Evolutionary conservation across 1,284 basidiomycete genomes (phyloP).

Genomic region (Pholiota adiposa): DNA sequence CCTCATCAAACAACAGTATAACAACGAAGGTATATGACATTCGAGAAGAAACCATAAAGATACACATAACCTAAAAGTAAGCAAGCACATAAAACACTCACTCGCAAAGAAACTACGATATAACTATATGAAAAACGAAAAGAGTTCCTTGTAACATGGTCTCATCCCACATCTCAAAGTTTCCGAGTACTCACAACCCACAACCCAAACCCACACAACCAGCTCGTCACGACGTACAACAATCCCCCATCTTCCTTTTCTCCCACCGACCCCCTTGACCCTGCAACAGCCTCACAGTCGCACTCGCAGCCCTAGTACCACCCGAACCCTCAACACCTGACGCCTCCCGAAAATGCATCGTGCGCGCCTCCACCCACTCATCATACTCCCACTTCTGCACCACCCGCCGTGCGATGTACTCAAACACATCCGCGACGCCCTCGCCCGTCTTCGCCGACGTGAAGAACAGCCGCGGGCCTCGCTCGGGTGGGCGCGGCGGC

Average conservation of each 20-base stretch:
- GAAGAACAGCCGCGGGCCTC: conserved; percentile 67
- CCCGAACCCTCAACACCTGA: conserved; percentile 16
- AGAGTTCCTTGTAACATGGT: not conserved
- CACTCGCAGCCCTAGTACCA: not conserved
- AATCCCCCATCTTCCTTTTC: not conserved
- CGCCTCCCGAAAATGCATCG: conserved; percentile 27
- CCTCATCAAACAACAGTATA: too few species aligned
- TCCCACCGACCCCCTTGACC: not conserved
- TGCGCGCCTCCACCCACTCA: conserved; percentile 42
- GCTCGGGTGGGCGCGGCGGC: conserved; percentile 40
- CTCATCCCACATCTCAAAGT: not conserved
- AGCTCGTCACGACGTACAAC: not conserved
- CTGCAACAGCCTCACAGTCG: not conserved
- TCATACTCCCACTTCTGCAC: conserved; percentile 65
- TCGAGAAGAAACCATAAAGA: not conserved
- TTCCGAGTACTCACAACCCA: not conserved
- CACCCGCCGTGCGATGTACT: conserved; percentile 66
- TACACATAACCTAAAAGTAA: not conserved
- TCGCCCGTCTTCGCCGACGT: conserved; percentile 76
- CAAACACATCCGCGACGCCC: conserved; percentile 70
- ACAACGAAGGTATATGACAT: not conserved
- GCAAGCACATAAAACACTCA: not conserved
- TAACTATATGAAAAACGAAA: not conserved
- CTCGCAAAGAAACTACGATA: not conserved
- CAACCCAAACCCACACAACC: not conserved